phyloP scores from a whole-genome alignment of 495 filamentous ascomycete genomes.

The Talaromyces liani region DNA sequence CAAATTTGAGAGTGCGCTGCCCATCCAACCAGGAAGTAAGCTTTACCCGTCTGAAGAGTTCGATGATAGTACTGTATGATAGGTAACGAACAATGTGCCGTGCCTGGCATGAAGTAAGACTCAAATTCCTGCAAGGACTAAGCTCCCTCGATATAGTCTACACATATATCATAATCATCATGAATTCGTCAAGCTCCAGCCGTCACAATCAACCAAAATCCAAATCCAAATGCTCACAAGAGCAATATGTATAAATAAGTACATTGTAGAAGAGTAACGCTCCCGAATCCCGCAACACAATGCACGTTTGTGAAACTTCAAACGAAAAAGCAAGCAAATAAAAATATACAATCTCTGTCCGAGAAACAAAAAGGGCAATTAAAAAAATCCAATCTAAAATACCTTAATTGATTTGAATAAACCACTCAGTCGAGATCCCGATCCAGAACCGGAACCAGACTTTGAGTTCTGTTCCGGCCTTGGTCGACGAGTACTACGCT shows the following conservation, averaged over 20 bases:
- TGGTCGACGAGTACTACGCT: conserved; percentile 20
- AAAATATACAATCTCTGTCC: not conserved
- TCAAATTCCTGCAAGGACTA: no score
- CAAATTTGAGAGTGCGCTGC: no score
- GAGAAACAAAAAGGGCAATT: not conserved
- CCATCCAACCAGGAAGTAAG: no score
- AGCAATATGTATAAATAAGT: conserved; percentile 8
- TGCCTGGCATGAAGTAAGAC: no score
- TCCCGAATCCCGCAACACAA: not conserved
- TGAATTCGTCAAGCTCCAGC: not conserved
- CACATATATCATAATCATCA: not conserved
- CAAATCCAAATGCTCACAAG: not conserved
- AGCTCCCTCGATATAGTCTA: no score
- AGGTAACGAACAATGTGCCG: no score
- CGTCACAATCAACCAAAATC: not conserved
- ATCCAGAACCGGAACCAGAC: conserved; percentile 9
- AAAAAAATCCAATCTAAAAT: not conserved
- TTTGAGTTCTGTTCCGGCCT: conserved; percentile 28
- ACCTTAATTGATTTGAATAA: conserved; percentile 21
- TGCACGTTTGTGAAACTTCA: not conserved
- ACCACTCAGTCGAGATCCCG: conserved; percentile 25
- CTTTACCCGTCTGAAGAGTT: no score
- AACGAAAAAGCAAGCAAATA: not conserved
- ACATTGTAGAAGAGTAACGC: not conserved
- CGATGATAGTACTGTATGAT: no score